These are phyloP conservation scores for Erodium maritimum DNA, from an alignment of 345 rosid genomes.

Conservation along the genomic window DNA sequence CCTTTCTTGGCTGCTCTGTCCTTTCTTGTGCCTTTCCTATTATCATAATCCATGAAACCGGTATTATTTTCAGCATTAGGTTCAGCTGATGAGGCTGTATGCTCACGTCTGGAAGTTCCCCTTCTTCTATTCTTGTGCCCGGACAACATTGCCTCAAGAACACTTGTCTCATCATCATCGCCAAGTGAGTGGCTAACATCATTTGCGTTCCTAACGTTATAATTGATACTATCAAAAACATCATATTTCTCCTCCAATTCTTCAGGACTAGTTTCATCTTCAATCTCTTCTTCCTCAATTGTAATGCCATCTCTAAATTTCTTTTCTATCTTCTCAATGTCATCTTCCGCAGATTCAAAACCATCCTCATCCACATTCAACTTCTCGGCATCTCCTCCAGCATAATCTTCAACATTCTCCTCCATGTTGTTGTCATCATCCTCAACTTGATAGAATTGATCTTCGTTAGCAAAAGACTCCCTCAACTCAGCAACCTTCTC, in stretches of 20 bases:
- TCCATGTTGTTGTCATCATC: constrained; percentile 17
- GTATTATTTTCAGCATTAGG: constrained; percentile 26
- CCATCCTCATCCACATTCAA: constrained; percentile 21
- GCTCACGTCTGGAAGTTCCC: constrained; percentile 19
- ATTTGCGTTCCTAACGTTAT: constrained; percentile 1
- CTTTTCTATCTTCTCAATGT: constrained; percentile 4
- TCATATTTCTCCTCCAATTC: constrained; percentile 16
- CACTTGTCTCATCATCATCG: constrained; percentile 30
- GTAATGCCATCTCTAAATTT: constrained; percentile 5
- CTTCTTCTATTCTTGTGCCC: constrained; percentile 37
- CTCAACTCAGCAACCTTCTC: constrained; percentile 78
- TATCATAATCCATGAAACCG: constrained; percentile 29
- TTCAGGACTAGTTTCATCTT: constrained; percentile 20
- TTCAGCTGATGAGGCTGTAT: constrained; percentile 12
- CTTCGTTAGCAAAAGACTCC: constrained; percentile 42
- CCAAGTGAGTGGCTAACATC: constrained; percentile 9
- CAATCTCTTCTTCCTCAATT: constrained; percentile 16
- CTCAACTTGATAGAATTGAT: constrained; percentile 16
- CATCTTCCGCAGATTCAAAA: constrained; percentile 23
- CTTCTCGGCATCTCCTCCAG: constrained; percentile 33
- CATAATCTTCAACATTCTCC: constrained; percentile 17
- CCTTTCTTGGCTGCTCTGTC: constrained; percentile 38
- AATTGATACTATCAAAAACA: constrained; percentile 4
- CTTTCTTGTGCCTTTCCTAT: constrained; percentile 37
- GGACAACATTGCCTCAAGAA: constrained; percentile 61